Evolutionary conservation across 2,329 filamentous ascomycete genomes (phyloP).

Genomic region (Colletotrichum spinosum): DNA sequence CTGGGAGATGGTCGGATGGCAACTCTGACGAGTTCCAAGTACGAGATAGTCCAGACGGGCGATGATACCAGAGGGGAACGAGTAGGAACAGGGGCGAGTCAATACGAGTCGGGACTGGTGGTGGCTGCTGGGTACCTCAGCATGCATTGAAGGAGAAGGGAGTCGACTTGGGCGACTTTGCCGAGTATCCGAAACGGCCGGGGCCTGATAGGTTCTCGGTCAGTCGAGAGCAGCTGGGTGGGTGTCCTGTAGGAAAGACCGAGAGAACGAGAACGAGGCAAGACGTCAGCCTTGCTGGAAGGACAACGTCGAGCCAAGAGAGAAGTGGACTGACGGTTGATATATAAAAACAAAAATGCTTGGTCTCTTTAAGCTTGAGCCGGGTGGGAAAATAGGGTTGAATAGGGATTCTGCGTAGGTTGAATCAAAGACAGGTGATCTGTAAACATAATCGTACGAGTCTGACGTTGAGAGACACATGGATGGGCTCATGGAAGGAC

Average conservation of each 20-base stretch:
- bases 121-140: neutral
- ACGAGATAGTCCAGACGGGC: conserved; percentile 12
- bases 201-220: neutral
- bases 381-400: conserved; percentile 30
- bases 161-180: conserved; percentile 7
- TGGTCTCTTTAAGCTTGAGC: conserved; percentile 36
- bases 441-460: conserved; percentile 38
- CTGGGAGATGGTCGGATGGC: conserved; percentile 5
- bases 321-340: conserved; percentile 21
- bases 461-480: conserved; percentile 30
- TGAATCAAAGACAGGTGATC: conserved; percentile 38
- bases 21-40: conserved; percentile 13
- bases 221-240: neutral
- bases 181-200: conserved; percentile 28
- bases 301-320: conserved; percentile 31
- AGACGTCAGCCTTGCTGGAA: conserved; percentile 28
- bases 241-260: conserved; percentile 5
- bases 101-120: conserved; percentile 1
- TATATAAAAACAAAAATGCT: conserved; percentile 26
- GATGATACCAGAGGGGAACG: conserved; percentile 35
- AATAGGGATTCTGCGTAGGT: conserved; percentile 13
- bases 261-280: conserved; percentile 27
- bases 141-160: conserved; percentile 6
- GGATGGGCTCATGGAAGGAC: conserved; percentile 35
- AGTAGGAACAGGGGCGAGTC: conserved; percentile 19